A percentile compares a stretch with the other conserved stretches of the same genome.
These are phyloP conservation scores for Cicer cuneatum DNA, from an alignment of 306 rosid species.

Conservation along the genomic window DNA sequence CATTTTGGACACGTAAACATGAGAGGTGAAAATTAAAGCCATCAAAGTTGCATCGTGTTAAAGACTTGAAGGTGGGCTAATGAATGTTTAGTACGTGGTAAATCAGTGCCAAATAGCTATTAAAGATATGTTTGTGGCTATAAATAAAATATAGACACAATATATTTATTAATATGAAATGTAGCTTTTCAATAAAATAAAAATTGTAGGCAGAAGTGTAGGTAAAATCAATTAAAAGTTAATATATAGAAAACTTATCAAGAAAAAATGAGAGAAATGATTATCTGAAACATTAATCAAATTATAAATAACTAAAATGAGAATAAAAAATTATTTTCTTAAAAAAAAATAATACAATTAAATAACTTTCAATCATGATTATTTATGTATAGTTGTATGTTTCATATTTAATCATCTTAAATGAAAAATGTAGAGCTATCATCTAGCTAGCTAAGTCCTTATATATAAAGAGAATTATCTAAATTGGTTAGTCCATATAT, in stretches of 20 bases:
- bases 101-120: not conserved
- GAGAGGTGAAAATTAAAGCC: slow-evolving; percentile 41
- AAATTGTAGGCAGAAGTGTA: not conserved
- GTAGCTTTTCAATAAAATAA: not conserved
- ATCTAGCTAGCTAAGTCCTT: no score
- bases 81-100: slow-evolving; percentile 42
- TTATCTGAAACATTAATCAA: no score
- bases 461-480: no score
- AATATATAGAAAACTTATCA: not conserved
- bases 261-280: no score
- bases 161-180: not conserved
- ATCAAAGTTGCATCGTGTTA: slow-evolving; percentile 38
- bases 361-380: no score
- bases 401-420: no score
- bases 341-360: no score
- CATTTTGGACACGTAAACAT: slow-evolving; percentile 52
- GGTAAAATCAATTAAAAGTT: slow-evolving; percentile 1
- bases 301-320: no score
- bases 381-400: no score
- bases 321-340: no score
- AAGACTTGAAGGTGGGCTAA: slow-evolving; percentile 52
- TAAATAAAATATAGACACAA: not conserved
- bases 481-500: no score
- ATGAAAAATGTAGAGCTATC: no score
- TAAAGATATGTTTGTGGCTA: slow-evolving; percentile 26